Percentiles rank a stretch among this genome's conserved stretches.
Conservation (phyloP, 1,139 yeast genomes). For the Candida labiduridarum region DNA sequence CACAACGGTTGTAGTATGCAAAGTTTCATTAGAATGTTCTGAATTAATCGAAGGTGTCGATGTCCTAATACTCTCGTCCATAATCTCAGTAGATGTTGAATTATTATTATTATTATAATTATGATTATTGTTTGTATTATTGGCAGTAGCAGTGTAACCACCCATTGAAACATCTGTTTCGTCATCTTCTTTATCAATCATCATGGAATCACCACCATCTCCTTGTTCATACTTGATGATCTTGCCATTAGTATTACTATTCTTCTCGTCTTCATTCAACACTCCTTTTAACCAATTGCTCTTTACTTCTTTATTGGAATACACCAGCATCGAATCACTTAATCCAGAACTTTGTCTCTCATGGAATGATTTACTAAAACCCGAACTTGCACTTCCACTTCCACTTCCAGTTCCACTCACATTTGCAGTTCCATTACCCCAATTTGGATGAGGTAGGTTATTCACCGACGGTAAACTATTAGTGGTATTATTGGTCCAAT, state of each 20-base stretch:
- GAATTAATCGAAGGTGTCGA: slow-evolving; percentile 5
- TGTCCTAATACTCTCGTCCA: not conserved
- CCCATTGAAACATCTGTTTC: not conserved
- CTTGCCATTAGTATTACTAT: not conserved
- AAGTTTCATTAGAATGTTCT: slow-evolving; percentile 2
- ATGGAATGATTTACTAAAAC: slow-evolving; percentile 1
- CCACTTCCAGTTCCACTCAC: not conserved
- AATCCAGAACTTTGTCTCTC: slow-evolving; percentile 6
- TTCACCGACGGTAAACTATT: slow-evolving; percentile 12
- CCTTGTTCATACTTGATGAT: not conserved
- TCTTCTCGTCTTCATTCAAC: slow-evolving; percentile 15
- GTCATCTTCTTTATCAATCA: slow-evolving; percentile 7
- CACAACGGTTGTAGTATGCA: slow-evolving; percentile 2
- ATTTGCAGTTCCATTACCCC: slow-evolving; percentile 1
- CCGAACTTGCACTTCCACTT: not conserved
- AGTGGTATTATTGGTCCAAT: slow-evolving; percentile 6
- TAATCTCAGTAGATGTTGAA: slow-evolving; percentile 2
- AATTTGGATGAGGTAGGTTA: slow-evolving; percentile 10
- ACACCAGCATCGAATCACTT: slow-evolving; percentile 6
- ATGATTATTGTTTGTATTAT: too few relatives aligned
- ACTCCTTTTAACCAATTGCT: slow-evolving; percentile 20
- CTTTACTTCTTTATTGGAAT: slow-evolving; percentile 8
- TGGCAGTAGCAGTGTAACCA: not conserved
- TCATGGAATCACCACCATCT: slow-evolving; percentile 6
- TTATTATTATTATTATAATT: not conserved